Evolutionary conservation across 78 protist species (phyloP), one percentile per base, ranked within the genome.

Genomic region (Monosiga brevicollis): DNA sequence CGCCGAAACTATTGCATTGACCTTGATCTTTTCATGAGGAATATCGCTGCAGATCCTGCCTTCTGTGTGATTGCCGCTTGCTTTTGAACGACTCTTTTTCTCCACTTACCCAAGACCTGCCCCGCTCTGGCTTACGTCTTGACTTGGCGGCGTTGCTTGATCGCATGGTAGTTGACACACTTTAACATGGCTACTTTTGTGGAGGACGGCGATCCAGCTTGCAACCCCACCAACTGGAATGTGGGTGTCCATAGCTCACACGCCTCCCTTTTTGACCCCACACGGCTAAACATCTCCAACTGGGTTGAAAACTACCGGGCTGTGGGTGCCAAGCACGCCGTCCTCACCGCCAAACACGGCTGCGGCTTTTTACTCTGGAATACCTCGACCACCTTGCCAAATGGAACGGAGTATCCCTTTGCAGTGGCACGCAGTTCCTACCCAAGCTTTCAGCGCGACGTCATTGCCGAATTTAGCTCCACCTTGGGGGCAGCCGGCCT

Each of bases 141-240:
- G n/a, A n/a, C n/a, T n/a, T n/a, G n/a, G n/a, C n/a, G n/a, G n/a
- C n/a, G n/a, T n/a, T n/a, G n/a, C n/a, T n/a, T n/a, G n/a, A n/a
- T n/a, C n/a, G n/a, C n/a, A n/a, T n/a, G n/a, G n/a, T n/a, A n/a
- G n/a, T n/a, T 80, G 71, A 55, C 71, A 55, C 80, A 76, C 80
- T 76, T 76, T 54, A 76, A 76, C 55, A 76, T 76, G 80, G 80
- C 80, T 15, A 76, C 80, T 22, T 36, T 76, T 20, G 42, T 26
- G 26, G 62, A 41, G n/a, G 55, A 76, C 55, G 80, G 80, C 2
- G 80, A 76, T 38, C 80, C 80, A 0, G 80, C 37, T n/a, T 76
- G 80, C 55, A 35, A 32, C 41, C 62, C 55, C 70, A 54, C 23
- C 22, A 76, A 76, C 80, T 76, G 80, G 80, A 42, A 76, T 10